Base-by-base conservation (phyloP, 1,139 yeast genomes). In the Candida pseudoviswanathii region DNA sequence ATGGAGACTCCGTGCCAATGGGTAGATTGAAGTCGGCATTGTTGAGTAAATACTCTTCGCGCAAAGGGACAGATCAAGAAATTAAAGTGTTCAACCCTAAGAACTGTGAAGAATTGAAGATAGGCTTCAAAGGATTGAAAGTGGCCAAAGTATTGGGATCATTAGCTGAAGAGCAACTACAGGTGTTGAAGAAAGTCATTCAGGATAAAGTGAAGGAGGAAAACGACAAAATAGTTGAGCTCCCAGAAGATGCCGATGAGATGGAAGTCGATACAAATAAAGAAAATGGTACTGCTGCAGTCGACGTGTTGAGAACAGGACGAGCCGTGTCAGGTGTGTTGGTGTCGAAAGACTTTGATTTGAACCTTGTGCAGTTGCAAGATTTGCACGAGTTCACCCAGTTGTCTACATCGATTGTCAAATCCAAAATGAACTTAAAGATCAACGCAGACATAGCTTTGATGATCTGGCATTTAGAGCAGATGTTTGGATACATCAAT, bases 1-100 rank as follows among this genome's bases (percentile, higher is more conserved):
- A 94, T 65, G 99, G 99, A n/a, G 99, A 94, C 64, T 85, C 96
- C 2, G 91, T 89, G 58, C 97, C 97, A 29, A 94, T 94, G 99
- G 99, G 98, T 51, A 84, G 99, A 64, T 73, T 94, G 49, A 94
- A 94, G 65, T 89, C 97, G 26, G 99, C 99, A 0, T 73, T 94
- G 42, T 73, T 91, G 58, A 89, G 97, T 51, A 91, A 91, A 65
- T 95, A 92, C 61, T 79, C 92, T 5, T 80, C 84, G 44, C 76
- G 89, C 47, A 91, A 87, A 63, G 92, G 91, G 6, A 90, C 97
- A 0, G 96, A 89, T 5, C 82, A 87, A 46, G 99, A 94, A 64
- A 92, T 92, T n/a, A 89, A 84, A 60, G 96, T 94, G 4, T 92
- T 81, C 70, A 94, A 91, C 58, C 99, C 99, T 2, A 82, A 89